These are phyloP conservation scores for Tetrahymena malaccensis DNA, from an alignment of 73 alveolate genomes.

Conservation along the genomic window DNA sequence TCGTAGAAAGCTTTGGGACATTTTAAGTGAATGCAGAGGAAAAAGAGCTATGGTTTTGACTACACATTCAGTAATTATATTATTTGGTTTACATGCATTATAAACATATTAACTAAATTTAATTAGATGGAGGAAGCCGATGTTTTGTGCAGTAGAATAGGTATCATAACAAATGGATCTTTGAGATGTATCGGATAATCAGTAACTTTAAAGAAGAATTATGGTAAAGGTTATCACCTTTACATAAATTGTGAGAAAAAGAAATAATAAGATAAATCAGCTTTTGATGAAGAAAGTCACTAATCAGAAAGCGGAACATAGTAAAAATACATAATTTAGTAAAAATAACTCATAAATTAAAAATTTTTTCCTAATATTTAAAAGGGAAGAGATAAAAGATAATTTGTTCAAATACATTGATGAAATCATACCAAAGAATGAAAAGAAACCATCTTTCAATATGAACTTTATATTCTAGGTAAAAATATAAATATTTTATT, in stretches of 20 bases:
- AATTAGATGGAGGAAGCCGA: slow-evolving; percentile 95
- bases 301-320: neutral
- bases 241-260: slow-evolving; percentile 62
- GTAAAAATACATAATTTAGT: neutral
- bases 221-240: slow-evolving; percentile 84
- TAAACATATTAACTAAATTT: neutral
- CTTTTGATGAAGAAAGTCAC: neutral
- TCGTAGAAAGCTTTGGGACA: slow-evolving; percentile 94
- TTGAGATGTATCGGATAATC: slow-evolving; percentile 84
- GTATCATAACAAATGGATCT: slow-evolving; percentile 79
- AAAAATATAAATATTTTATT: neutral
- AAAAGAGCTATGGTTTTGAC: slow-evolving; percentile 89
- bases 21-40: slow-evolving; percentile 72
- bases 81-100: neutral
- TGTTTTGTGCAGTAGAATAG: slow-evolving; percentile 92
- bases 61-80: slow-evolving; percentile 69
- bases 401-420: neutral
- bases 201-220: slow-evolving; percentile 67
- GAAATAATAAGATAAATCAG: neutral
- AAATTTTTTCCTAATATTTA: neutral
- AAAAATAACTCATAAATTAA: neutral
- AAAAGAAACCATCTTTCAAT: neutral
- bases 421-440: neutral
- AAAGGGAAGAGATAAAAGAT: neutral
- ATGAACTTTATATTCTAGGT: neutral